Evolutionary conservation across 2,329 filamentous ascomycete genomes (phyloP), one percentile per base, ranked within the genome.

Genomic region (Penicillium sp.): DNA sequence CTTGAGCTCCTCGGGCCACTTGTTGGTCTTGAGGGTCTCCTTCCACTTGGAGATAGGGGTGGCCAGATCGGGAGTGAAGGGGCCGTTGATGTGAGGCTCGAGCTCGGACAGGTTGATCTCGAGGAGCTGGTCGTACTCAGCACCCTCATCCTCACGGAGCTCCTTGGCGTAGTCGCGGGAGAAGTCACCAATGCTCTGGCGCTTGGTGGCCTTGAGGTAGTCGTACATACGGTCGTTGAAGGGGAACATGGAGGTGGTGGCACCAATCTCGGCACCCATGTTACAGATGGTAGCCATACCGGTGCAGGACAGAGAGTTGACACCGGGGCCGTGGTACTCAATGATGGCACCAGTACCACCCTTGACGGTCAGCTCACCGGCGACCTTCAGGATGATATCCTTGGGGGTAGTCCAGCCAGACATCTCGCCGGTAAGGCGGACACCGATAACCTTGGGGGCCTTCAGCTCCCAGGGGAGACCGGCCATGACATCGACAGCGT

Each of bases 401-500:
- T 99, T 99, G 39, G 94, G 93, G 23, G 90, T 86, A 1, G 90
- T 87, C 94, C 94, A 99, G 67, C 89, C 91, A 70, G 80, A 89
- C 54, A 99, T 82, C 74, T 89, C 78, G 62, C 94, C 94, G 33
- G 58, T 62, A 18, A 64, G 59, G 24, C 61, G 60, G 41, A 64
- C 60, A 58, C 61, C 61, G 46, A 64, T 62, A 33, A 99, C 81
- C 73, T 90, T 91, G 15, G 94, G 94, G 5, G 94, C 94, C 79
- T 95, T 96, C 54, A 99, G 79, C 76, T 99, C 94, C 94, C 94
- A 99, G 0, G 94, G 94, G 8, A 92, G 91, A 68, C 95, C 92
- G 2, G 96, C 94, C 38, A 99, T 83, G 7, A 93, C 94, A 76
- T 99, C 94, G 2, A 99, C 94, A 23, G 94, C 94, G 75, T 99